These are phyloP conservation scores for Penicillium cataractarum DNA, from an alignment of 495 filamentous ascomycete genomes.

Conservation along the genomic window DNA sequence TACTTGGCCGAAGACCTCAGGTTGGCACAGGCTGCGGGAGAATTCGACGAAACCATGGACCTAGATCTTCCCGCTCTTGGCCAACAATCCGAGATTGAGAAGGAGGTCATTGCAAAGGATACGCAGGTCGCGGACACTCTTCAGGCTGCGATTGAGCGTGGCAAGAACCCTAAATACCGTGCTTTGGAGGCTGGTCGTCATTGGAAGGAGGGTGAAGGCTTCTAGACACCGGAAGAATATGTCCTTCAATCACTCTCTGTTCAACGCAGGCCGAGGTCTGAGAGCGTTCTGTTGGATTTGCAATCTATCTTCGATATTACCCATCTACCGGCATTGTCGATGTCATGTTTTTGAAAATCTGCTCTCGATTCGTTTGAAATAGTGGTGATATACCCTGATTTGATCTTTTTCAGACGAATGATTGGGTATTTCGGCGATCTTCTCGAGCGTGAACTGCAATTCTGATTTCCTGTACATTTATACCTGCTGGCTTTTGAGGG, in stretches of 20 bases:
- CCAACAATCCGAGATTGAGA: conserved; percentile 33
- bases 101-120: conserved; percentile 33
- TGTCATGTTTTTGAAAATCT: not conserved
- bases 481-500: not conserved
- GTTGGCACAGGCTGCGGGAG: conserved; percentile 34
- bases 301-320: conserved; percentile 8
- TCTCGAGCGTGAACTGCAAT: not conserved
- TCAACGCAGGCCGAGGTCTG: not conserved
- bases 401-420: not conserved
- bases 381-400: not conserved
- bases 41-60: conserved; percentile 33
- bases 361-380: not conserved
- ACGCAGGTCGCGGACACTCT: conserved; percentile 40
- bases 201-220: conserved; percentile 59
- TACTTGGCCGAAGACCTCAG: conserved; percentile 41
- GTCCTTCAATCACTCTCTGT: not conserved
- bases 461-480: not conserved
- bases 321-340: not conserved
- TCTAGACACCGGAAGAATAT: conserved; percentile 24
- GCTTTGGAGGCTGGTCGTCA: conserved; percentile 55
- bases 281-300: not conserved
- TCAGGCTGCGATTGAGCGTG: conserved; percentile 51
- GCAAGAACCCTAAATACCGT: conserved; percentile 53
- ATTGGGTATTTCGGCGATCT: not conserved
- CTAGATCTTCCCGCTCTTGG: conserved; percentile 43